Evolutionary conservation across 768 basidiomycete genomes (phyloP), one percentile per base, ranked within the genome.

Genomic region (Pleurotus giganteus): DNA sequence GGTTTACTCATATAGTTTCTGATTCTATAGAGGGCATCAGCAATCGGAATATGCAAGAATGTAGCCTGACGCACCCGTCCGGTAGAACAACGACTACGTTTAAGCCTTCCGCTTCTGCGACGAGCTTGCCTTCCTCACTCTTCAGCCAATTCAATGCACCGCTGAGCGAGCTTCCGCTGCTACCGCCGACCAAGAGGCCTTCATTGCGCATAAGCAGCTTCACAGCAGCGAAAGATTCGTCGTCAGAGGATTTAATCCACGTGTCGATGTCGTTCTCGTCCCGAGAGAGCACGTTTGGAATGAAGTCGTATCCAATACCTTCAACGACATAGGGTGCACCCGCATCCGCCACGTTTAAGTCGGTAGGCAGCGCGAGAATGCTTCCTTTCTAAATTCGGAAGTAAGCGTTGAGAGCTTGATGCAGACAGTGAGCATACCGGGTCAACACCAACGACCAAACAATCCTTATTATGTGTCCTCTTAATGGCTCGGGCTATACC

Each of bases 241-340:
- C 77, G 61, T 98, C 97, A 1, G 71, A 74, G 0, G 88, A 86
- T 79, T 98, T 98, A 58, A 93, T 68, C 97, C 91, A 94, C n/a
- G 65, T 56, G 63, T 94, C 81, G 47, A 98, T 75, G 26, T 82
- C 77, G 0, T 59, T 61, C 4, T 71, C 68, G 15, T 78, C 74
- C 45, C 88, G 89, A 32, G 86, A 84, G 36, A 98, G 79, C 1
- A 95, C 95, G 39, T 90, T 82, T 0, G 96, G 95, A 42, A 96
- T 66, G 65, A 96, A 96, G 68, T 96, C 93, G 61, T 94, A 94
- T 24, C 97, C 97, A 52, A 98, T 98, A n/a, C 97, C 97, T 67
- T 99, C 97, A 19, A 98, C 85, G 47, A 85, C 67, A 63, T 98
- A 98, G 50, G 73, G 70, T 24, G 62, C 64, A 8, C 80, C 85